These are phyloP conservation scores for Teratosphaeria zuluensis DNA, from an alignment of 2,329 filamentous ascomycete genomes.

Conservation along the genomic window DNA sequence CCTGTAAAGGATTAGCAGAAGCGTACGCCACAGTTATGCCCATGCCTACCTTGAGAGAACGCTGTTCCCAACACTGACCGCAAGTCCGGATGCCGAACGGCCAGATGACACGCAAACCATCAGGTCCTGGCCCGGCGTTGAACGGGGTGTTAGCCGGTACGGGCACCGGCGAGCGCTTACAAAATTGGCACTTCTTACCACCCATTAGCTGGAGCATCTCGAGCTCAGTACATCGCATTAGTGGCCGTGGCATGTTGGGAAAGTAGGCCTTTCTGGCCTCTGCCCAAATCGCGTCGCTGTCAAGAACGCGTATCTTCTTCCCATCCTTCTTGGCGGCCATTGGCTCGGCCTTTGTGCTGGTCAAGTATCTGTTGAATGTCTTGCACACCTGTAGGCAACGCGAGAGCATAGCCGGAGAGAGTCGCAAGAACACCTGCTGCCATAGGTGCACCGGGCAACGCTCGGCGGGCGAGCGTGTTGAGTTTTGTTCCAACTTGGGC, in stretches of 20 bases:
- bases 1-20: conserved; percentile 40
- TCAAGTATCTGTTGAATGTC: conserved; percentile 20
- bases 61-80: conserved; percentile 46
- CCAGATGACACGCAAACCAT: conserved; percentile 58
- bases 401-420: conserved; percentile 24
- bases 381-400: conserved; percentile 24
- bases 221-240: conserved; percentile 56
- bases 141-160: conserved; percentile 33
- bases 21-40: neutral
- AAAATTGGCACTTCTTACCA: conserved; percentile 58
- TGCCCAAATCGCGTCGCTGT: conserved; percentile 62
- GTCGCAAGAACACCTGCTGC: conserved; percentile 24
- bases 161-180: conserved; percentile 36
- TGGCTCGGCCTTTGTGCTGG: conserved; percentile 8
- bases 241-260: conserved; percentile 59
- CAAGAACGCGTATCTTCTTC: conserved; percentile 27
- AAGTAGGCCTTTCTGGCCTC: conserved; percentile 56
- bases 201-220: conserved; percentile 67
- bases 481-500: neutral
- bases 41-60: conserved; percentile 54
- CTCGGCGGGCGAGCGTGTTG: conserved; percentile 1
- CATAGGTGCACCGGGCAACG: conserved; percentile 17
- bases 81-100: conserved; percentile 60
- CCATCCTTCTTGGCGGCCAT: conserved; percentile 7
- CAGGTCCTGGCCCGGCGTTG: conserved; percentile 52